phyloP scores from a whole-genome alignment of 345 rosid species.

The Aurinia saxatilis region DNA sequence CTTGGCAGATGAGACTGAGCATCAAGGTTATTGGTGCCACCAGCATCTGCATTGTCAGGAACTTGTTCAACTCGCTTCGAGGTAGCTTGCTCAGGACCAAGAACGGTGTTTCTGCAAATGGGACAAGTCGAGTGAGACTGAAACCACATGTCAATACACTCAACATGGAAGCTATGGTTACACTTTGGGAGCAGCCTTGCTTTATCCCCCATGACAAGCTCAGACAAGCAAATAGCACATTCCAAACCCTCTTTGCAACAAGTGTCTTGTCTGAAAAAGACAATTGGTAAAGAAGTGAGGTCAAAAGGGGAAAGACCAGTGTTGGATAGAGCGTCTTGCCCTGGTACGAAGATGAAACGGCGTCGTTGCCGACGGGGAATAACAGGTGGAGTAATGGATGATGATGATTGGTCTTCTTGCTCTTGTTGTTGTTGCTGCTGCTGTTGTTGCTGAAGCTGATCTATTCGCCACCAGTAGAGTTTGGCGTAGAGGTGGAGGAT shows the following conservation, averaged over 20 bases:
- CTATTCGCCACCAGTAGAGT: slow-evolving; percentile 82
- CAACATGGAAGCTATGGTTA: slow-evolving; percentile 80
- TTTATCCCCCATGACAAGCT: slow-evolving; percentile 64
- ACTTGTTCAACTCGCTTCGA: slow-evolving; percentile 13
- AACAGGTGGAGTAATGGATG: slow-evolving; percentile 13
- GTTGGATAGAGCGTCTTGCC: slow-evolving; percentile 33
- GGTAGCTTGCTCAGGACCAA: slow-evolving; percentile 19
- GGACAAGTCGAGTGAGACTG: slow-evolving; percentile 90
- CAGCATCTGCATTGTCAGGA: slow-evolving; percentile 17
- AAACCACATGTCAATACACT: slow-evolving; percentile 97
- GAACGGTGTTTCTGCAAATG: slow-evolving; percentile 59
- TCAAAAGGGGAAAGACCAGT: slow-evolving; percentile 56
- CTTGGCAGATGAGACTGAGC: too few species aligned
- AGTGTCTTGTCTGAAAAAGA: slow-evolving; percentile 40
- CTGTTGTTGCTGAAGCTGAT: slow-evolving; percentile 34
- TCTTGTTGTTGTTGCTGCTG: slow-evolving; percentile 6
- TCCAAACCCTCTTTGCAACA: slow-evolving; percentile 58
- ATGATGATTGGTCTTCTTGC: not conserved
- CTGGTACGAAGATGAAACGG: slow-evolving; percentile 49
- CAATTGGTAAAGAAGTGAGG: slow-evolving; percentile 54
- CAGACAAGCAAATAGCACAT: slow-evolving; percentile 85
- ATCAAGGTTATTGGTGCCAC: slow-evolving; percentile 9
- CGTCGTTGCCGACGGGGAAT: slow-evolving; percentile 47
- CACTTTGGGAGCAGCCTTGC: slow-evolving; percentile 75
- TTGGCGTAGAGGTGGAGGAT: slow-evolving; percentile 84